These are phyloP conservation scores for Brettanomyces naardenensis DNA, from an alignment of 805 yeast species.

Conservation along the genomic window DNA sequence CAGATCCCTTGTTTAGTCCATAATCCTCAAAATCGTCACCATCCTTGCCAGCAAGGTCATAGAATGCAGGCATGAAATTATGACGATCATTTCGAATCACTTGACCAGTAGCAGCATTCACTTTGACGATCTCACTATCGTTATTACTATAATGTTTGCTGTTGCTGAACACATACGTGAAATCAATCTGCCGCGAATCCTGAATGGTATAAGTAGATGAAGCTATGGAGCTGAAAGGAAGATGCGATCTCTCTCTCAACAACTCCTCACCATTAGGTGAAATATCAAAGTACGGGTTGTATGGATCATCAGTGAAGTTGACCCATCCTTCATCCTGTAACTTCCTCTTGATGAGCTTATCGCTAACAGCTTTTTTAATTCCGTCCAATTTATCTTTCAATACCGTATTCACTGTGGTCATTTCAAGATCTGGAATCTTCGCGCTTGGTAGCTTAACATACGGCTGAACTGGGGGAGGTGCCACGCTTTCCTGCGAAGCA, in stretches of 20 bases:
- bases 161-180: conserved; percentile 36
- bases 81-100: conserved; percentile 32
- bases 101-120: conserved; percentile 45
- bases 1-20: conserved; percentile 13
- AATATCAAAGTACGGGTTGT: conserved; percentile 71
- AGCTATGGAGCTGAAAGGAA: conserved; percentile 77
- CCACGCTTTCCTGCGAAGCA: conserved; percentile 3
- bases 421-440: conserved; percentile 86
- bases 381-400: conserved; percentile 68
- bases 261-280: conserved; percentile 39
- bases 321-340: conserved; percentile 68
- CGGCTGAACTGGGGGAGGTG: conserved; percentile 52
- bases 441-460: conserved; percentile 85
- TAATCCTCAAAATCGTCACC: conserved; percentile 13
- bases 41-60: conserved; percentile 28
- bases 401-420: conserved; percentile 73
- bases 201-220: conserved; percentile 60
- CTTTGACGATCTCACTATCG: conserved; percentile 21
- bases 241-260: conserved; percentile 48
- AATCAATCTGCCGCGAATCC: conserved; percentile 46
- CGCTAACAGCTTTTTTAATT: conserved; percentile 77
- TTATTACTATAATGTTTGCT: conserved; percentile 29
- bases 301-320: conserved; percentile 81
- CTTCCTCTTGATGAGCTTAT: conserved; percentile 66
- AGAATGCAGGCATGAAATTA: conserved; percentile 33